Evolutionary conservation across 352 stramenopile species (phyloP), one percentile per base, ranked within the genome.

Genomic region (Stephanocyclus meneghinianus): DNA sequence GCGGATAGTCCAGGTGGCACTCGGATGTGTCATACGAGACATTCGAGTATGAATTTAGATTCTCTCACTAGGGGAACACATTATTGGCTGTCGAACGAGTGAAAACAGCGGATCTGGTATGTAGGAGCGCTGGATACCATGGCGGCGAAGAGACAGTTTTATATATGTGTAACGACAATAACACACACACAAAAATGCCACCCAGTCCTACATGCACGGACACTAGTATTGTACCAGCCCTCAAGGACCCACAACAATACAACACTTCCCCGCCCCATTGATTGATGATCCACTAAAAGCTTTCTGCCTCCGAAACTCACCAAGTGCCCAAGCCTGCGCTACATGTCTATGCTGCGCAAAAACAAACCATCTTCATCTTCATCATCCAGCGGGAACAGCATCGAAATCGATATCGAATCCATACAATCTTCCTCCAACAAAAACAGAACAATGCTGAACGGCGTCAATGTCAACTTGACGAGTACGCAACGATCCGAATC

Each of bases 401-500:
- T 8, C n/a, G 13, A 3, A 37, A 26, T 40, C n/a, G 64, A 74
- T 56, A 56, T 71, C 5, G 56, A 74, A 66, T 60, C 21, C n/a
- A 50, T 26, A 8, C 21, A 50, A 50, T 45, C 26, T 32, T n/a
- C 40, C 5, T 18, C 60, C 18, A 63, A 47, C 6, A 45, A 21
- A 15, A 44, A 62, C 51, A 56, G 26, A 29, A 66, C 26, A 18
- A 62, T 37, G 30, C 71, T 72, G 57, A 75, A 76, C 35, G 50
- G 42, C 53, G 50, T 32, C 62, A 74, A 15, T 64, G 47, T 50
- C 65, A 44, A 45, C 11, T 16, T 60, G 26, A 60, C 21, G n/a
- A 60, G 11, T 51, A 6, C 68, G 8, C 63, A 51, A 35, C 44
- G 75, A 67, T 77, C 75, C 3, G 75, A 82, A 74, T 78, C 68